A percentile compares a stretch with the other conserved stretches of the same genome.
Conservation (phyloP, 2,329 filamentous ascomycete genomes). For the Talaromyces sp. region DNA sequence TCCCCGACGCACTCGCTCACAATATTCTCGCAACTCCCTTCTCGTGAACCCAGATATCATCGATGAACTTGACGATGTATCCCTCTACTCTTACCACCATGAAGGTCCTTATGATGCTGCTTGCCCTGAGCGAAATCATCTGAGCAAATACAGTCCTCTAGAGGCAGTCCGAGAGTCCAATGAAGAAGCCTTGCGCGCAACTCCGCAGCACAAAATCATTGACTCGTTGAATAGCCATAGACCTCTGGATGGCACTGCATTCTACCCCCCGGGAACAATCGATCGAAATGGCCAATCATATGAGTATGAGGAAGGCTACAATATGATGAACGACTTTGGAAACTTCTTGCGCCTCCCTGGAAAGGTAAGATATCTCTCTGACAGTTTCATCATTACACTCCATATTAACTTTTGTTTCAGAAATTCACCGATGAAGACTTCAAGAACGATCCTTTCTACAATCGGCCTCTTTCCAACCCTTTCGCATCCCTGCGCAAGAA, state of each 20-base stretch:
- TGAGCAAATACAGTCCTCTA: conserved; percentile 67
- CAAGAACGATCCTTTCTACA: conserved; percentile 44
- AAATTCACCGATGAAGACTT: conserved; percentile 46
- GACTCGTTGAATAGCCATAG: conserved; percentile 74
- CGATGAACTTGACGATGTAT: conserved; percentile 71
- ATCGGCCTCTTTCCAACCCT: conserved; percentile 30
- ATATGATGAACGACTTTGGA: conserved; percentile 70
- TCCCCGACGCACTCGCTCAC: conserved; percentile 17
- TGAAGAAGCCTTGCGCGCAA: conserved; percentile 75
- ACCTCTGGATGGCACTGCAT: conserved; percentile 78
- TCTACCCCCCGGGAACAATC: conserved; percentile 70
- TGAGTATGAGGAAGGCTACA: conserved; percentile 81
- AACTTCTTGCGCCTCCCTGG: conserved; percentile 77
- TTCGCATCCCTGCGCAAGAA: conserved; percentile 32
- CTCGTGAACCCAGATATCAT: conserved; percentile 72
- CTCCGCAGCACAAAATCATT: conserved; percentile 73
- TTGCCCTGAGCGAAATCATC: conserved; percentile 70
- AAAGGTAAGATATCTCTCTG: conserved; percentile 60
- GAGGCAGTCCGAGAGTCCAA: conserved; percentile 76
- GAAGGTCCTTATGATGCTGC: conserved; percentile 89
- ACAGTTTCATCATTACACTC: not conserved
- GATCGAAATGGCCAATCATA: conserved; percentile 72
- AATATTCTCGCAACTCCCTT: conserved; percentile 26
- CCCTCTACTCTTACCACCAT: conserved; percentile 77
- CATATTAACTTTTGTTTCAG: conserved; percentile 26